Conservation (phyloP, 2,329 filamentous ascomycete genomes). For the Monosporascus sp. region DNA sequence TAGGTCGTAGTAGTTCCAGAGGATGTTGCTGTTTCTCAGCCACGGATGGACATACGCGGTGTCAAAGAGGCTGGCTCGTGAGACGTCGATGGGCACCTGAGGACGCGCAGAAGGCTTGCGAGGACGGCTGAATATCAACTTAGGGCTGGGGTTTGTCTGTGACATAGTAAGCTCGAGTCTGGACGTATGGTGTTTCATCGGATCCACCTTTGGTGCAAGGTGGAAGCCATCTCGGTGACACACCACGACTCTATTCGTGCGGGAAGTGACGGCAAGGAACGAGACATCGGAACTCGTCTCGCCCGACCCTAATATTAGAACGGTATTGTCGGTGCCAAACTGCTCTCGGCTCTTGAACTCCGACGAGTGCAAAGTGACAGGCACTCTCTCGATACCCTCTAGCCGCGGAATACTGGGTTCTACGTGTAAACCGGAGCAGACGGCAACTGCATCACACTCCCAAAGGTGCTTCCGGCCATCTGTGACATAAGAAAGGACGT, state of each 20-base stretch:
- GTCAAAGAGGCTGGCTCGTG: conserved; percentile 44
- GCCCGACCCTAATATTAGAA: conserved; percentile 39
- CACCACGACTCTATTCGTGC: conserved; percentile 36
- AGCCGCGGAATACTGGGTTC: conserved; percentile 34
- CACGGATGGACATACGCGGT: conserved; percentile 45
- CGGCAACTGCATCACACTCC: conserved; percentile 39
- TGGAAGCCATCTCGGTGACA: conserved; percentile 43
- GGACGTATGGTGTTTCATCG: background rate
- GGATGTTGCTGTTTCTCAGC: conserved; percentile 35
- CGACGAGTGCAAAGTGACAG: conserved; percentile 37
- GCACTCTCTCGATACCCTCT: conserved; percentile 31
- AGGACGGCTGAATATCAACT: conserved; percentile 14
- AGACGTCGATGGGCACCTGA: conserved; percentile 43
- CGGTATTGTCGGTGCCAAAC: conserved; percentile 33
- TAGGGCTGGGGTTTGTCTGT: conserved; percentile 23
- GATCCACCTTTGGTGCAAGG: conserved; percentile 36
- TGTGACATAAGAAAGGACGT: conserved; percentile 13
- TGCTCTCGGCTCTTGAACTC: conserved; percentile 36
- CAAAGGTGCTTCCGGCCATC: conserved; percentile 15
- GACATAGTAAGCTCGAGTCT: conserved; percentile 1
- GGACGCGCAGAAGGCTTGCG: conserved; percentile 16
- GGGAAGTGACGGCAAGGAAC: conserved; percentile 38
- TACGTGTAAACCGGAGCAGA: conserved; percentile 42
- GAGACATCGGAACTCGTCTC: conserved; percentile 43
- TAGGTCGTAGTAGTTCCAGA: conserved; percentile 42